Conservation (phyloP, 2,329 filamentous ascomycete genomes). For the Leptographium wingfieldii region DNA sequence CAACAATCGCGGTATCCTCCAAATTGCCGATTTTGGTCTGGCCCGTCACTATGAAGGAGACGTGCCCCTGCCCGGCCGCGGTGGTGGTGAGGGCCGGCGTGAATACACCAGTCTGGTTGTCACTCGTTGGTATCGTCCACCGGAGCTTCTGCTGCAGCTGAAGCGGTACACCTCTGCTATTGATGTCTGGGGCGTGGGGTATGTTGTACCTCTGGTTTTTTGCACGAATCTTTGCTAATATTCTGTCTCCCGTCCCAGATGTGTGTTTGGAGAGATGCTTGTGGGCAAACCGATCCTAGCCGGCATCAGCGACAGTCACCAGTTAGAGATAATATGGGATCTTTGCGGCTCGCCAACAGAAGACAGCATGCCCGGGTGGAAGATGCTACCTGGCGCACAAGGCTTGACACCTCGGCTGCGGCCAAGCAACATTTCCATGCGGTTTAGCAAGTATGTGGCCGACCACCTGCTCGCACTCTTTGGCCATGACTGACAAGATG, state of each 20-base stretch:
- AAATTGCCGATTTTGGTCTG: constrained; percentile 95
- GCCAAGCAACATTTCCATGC: constrained; percentile 52
- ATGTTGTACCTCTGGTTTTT: constrained; percentile 11
- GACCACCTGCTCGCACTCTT: constrained; percentile 2
- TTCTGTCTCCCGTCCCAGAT: constrained; percentile 36
- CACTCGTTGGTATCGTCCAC: constrained; percentile 92
- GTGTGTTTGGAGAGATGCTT: constrained; percentile 97
- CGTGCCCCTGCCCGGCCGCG: constrained; percentile 61
- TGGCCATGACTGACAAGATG: constrained; percentile 8
- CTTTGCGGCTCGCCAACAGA: constrained; percentile 83
- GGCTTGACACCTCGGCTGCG: constrained; percentile 50
- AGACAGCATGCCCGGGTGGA: constrained; percentile 88
- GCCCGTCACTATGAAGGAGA: constrained; percentile 85
- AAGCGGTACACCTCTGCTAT: constrained; percentile 93
- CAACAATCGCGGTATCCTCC: constrained; percentile 82
- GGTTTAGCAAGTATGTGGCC: constrained; percentile 54
- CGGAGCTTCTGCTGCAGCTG: constrained; percentile 79
- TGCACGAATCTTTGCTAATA: neutral
- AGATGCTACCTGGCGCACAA: constrained; percentile 67
- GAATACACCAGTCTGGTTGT: constrained; percentile 97
- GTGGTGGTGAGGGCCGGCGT: constrained; percentile 71
- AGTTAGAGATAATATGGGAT: constrained; percentile 88
- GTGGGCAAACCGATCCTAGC: constrained; percentile 84
- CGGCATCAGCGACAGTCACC: constrained; percentile 77
- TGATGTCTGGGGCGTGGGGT: constrained; percentile 97